Conservation (phyloP, 2,329 filamentous ascomycete species). For the Sporothrix humicola region DNA sequence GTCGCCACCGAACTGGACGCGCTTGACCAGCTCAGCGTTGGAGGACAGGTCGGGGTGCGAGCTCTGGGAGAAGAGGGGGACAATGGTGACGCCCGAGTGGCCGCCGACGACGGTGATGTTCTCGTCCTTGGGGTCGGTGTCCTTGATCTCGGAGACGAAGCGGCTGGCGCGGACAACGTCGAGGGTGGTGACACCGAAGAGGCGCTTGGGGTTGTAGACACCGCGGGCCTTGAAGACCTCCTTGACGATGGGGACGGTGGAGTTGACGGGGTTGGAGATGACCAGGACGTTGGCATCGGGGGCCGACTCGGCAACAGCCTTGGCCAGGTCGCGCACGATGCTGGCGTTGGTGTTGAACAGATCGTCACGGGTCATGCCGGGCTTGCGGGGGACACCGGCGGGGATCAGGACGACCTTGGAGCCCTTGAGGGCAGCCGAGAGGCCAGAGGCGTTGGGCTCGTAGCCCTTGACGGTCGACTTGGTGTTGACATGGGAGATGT, state of each 20-base stretch:
- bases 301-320: slow-evolving; percentile 85
- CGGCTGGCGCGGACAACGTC: slow-evolving; percentile 96
- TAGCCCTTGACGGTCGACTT: slow-evolving; percentile 94
- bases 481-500: slow-evolving; percentile 98
- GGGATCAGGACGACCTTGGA: slow-evolving; percentile 96
- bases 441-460: slow-evolving; percentile 75
- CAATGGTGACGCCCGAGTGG: slow-evolving; percentile 97
- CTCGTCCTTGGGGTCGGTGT: slow-evolving; percentile 87
- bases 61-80: slow-evolving; percentile 95
- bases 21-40: slow-evolving; percentile 80
- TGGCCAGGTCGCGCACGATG: slow-evolving; percentile 97
- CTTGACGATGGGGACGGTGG: slow-evolving; percentile 94
- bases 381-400: slow-evolving; percentile 97
- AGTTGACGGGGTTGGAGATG: slow-evolving; percentile 99
- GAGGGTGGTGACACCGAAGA: slow-evolving; percentile 99
- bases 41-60: slow-evolving; percentile 82
- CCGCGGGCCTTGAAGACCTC: slow-evolving; percentile 95
- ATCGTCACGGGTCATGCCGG: slow-evolving; percentile 99
- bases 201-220: slow-evolving; percentile 98
- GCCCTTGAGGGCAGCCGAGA: slow-evolving; percentile 80
- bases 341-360: slow-evolving; percentile 99
- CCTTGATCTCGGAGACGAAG: slow-evolving; percentile 96
- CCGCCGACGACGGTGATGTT: slow-evolving; percentile 95
- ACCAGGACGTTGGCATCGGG: slow-evolving; percentile 95
- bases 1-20: slow-evolving; percentile 98